phyloP scores from a whole-genome alignment of 495 filamentous ascomycete species.

The Astrothelium macrocarpum region DNA sequence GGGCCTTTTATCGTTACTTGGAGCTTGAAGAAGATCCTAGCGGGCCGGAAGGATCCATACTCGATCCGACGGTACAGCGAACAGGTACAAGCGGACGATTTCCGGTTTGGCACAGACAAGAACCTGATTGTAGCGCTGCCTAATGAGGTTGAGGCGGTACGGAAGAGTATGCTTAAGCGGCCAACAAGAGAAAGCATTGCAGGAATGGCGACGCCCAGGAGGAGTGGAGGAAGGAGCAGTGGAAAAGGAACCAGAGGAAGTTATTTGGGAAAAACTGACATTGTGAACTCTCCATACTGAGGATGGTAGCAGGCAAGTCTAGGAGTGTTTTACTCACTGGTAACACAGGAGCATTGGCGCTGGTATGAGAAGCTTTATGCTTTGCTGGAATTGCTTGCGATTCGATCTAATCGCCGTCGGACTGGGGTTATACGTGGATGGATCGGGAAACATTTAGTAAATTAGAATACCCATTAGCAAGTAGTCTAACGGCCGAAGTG shows the following conservation, averaged over 20 bases:
- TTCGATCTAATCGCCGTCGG: not conserved
- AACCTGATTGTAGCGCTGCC: constrained; percentile 95
- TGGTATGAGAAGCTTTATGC: not conserved
- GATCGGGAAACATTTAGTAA: no score
- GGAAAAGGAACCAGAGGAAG: constrained; percentile 36
- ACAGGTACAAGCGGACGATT: constrained; percentile 97
- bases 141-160: constrained; percentile 97
- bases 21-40: constrained; percentile 80
- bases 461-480: not conserved
- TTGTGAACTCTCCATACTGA: constrained; percentile 81
- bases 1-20: constrained; percentile 96
- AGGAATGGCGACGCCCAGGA: constrained; percentile 42
- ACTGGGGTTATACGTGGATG: not conserved
- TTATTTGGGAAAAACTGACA: constrained; percentile 58
- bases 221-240: constrained; percentile 19
- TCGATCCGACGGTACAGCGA: constrained; percentile 92
- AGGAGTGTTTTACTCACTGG: no score
- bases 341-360: not conserved
- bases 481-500: not conserved
- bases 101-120: constrained; percentile 93
- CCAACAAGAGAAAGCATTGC: constrained; percentile 90
- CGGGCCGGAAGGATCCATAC: constrained; percentile 75
- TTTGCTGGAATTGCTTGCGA: not conserved
- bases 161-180: constrained; percentile 69
- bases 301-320: not conserved